A percentile compares a stretch with the other conserved stretches of the same genome.
Conservation (phyloP, 2,329 filamentous ascomycete species). For the Geosmithia putterillii region DNA sequence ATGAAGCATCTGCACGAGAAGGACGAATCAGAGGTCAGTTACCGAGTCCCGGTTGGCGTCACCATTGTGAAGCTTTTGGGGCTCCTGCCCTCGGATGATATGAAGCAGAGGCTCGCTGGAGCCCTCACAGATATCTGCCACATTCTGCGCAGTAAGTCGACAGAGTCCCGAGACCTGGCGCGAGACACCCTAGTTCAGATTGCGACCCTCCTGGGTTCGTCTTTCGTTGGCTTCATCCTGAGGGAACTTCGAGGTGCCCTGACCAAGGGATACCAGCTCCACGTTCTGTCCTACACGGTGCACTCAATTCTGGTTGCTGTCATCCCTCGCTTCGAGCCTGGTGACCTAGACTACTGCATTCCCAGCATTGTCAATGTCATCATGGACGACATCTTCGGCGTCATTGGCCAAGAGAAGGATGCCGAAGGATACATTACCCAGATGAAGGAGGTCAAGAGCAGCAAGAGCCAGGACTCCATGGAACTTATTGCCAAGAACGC, state of each 20-base stretch:
- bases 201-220: conserved; percentile 64
- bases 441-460: conserved; percentile 97
- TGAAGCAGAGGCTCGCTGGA: conserved; percentile 64
- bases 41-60: conserved; percentile 80
- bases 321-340: conserved; percentile 60
- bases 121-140: conserved; percentile 88
- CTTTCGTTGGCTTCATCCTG: conserved; percentile 83
- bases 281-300: conserved; percentile 89
- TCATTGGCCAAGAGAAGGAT: conserved; percentile 88
- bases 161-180: conserved; percentile 83
- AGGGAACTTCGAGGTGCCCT: conserved; percentile 79
- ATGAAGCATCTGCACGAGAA: conserved; percentile 85
- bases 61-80: conserved; percentile 81
- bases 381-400: conserved; percentile 96
- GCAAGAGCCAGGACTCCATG: conserved; percentile 97
- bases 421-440: conserved; percentile 89
- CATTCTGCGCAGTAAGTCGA: conserved; percentile 78
- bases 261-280: conserved; percentile 78
- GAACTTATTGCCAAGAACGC: conserved; percentile 78
- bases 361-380: conserved; percentile 67
- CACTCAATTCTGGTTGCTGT: conserved; percentile 77
- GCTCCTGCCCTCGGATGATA: conserved; percentile 60
- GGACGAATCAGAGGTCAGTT: conserved; percentile 86
- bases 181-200: conserved; percentile 81
- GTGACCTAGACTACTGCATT: conserved; percentile 83